Percentiles rank a stretch among this genome's conserved stretches.
Conservation (phyloP, 179 eudicot genomes). For the Silene vulgaris region DNA sequence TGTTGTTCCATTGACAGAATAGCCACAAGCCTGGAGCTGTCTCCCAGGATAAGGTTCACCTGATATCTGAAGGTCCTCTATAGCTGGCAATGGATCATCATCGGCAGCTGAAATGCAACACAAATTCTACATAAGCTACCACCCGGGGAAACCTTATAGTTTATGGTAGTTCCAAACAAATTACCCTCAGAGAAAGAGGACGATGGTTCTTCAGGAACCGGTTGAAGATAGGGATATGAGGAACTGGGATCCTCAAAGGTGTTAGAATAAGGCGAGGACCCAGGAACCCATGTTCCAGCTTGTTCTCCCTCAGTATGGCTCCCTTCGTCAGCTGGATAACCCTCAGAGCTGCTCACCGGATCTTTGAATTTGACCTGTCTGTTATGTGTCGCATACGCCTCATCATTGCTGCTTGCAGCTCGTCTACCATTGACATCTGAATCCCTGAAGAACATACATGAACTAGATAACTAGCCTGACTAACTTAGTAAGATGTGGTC, state of each 20-base stretch:
- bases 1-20: conserved; percentile 84
- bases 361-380: conserved; percentile 72
- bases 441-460: conserved; percentile 39
- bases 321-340: conserved; percentile 46
- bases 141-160: background rate
- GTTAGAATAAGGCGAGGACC: conserved; percentile 50
- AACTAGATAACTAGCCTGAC: background rate
- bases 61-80: conserved; percentile 80
- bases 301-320: conserved; percentile 49
- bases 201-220: conserved; percentile 82
- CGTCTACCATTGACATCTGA: conserved; percentile 34
- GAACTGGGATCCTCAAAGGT: conserved; percentile 55
- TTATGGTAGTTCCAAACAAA: conserved; percentile 12
- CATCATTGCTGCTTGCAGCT: conserved; percentile 36
- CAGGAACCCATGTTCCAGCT: conserved; percentile 51
- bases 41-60: conserved; percentile 92
- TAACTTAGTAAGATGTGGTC: background rate
- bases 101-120: conserved; percentile 60
- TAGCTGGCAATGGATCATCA: conserved; percentile 80
- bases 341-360: conserved; percentile 54
- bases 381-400: conserved; percentile 28
- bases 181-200: conserved; percentile 92
- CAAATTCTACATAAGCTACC: conserved; percentile 12
- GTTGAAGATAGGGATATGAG: conserved; percentile 58
- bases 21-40: conserved; percentile 75